Evolutionary conservation across 1,139 yeast species (phyloP).

Genomic region (Debaryomyces fabryi): DNA sequence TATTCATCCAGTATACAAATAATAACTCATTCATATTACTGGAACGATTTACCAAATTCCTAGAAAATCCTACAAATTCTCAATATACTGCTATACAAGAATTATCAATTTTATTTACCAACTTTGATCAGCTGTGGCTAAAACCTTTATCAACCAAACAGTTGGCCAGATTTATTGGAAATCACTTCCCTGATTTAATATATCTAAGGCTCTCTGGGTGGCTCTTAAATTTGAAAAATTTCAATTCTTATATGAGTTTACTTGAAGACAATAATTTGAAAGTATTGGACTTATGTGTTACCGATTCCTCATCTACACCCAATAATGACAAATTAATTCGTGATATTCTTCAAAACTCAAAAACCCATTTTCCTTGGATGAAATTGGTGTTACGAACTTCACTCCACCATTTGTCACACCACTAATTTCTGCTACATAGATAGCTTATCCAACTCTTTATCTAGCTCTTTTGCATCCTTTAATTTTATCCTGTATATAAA

Average conservation of each 20-base stretch:
- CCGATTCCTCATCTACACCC: background rate
- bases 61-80: slow-evolving; percentile 3
- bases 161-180: slow-evolving; percentile 20
- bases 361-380: slow-evolving; percentile 3
- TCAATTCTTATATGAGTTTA: slow-evolving; percentile 1
- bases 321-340: background rate
- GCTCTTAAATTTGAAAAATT: slow-evolving; percentile 17
- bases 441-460: background rate
- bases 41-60: slow-evolving; percentile 39
- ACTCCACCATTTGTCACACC: background rate
- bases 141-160: slow-evolving; percentile 17
- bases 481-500: background rate
- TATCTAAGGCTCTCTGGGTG: slow-evolving; percentile 29
- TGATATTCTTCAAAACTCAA: background rate
- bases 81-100: slow-evolving; percentile 15
- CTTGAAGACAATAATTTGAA: slow-evolving; percentile 4
- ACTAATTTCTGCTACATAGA: background rate
- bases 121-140: slow-evolving; percentile 14
- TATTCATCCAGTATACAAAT: slow-evolving; percentile 31
- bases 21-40: slow-evolving; percentile 38
- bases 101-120: slow-evolving; percentile 21
- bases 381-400: background rate
- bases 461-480: background rate
- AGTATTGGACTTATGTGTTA: slow-evolving; percentile 1
- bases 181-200: slow-evolving; percentile 24